Base-by-base conservation (phyloP, 192 early-diverging fungal genomes). In the Coemansia sp. region DNA sequence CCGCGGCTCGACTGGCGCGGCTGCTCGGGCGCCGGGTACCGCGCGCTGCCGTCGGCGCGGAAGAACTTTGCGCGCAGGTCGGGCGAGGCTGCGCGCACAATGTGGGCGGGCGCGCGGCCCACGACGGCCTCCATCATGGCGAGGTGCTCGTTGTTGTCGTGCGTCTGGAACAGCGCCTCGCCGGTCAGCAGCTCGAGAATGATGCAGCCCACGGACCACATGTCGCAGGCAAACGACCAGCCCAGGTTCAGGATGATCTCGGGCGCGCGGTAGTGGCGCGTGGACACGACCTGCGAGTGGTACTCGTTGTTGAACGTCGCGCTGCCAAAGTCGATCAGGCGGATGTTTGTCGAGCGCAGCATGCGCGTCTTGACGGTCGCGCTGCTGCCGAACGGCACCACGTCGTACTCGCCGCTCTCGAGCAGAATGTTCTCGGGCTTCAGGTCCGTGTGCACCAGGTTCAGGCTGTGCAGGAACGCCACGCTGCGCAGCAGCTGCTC, bases 151-250 rank as follows among this genome's bases (percentile, higher is more conserved):
- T 94, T 71, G 81, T 97, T 92, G 68, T 98, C 95, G 58, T 97
- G 96, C 14, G 96, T 97, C 77, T 97, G 95, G 72, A 98, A 98
- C 47, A 98, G 70, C 4, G 96, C 95, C 67, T 93, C 90, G 32
- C 96, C 96, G 0, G 93, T 98, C 43, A 89, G 86, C 46, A 98
- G 85, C 78, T 98, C 96, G 12, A 97, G 85, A 21, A 98, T 85
- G 46, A 98, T 95, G 82, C 96, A 98, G 7, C 96, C 96, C 53
- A 96, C 73, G 8, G 93, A 95, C 96, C 96, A 98, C 83, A 97
- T 89, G 71, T 98, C 96, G 76, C 94, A 96, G 11, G 94, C 89
- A 78, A 88, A 98, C 18, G 91, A 94, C 96, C 96, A 98, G 11
- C 93, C 92, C 32, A 92, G 64, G 62, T 90, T 87, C 56, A 99